Percentiles rank a stretch among this genome's conserved stretches.
Conservation (phyloP, 495 filamentous ascomycete genomes). For the Lophium mytilinum region DNA sequence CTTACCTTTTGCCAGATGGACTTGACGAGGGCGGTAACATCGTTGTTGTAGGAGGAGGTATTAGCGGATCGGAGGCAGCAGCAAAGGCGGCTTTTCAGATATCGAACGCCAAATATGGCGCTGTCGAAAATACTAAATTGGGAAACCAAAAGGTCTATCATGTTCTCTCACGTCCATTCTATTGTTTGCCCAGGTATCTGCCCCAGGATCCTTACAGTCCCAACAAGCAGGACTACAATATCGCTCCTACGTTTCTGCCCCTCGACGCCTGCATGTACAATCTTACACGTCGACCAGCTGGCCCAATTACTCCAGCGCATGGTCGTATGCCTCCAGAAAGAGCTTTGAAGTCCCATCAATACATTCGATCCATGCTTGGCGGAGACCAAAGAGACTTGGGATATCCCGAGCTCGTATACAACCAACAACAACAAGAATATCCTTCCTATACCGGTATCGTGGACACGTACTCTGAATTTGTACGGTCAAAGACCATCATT, state of each 20-base stretch:
- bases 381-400: constrained; percentile 54
- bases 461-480: constrained; percentile 64
- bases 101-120: constrained; percentile 48
- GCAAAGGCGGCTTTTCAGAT: constrained; percentile 62
- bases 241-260: constrained; percentile 56
- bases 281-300: constrained; percentile 47
- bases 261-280: constrained; percentile 73
- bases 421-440: constrained; percentile 29
- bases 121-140: constrained; percentile 14
- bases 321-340: constrained; percentile 51
- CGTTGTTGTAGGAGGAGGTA: constrained; percentile 72
- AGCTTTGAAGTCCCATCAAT: constrained; percentile 43
- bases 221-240: constrained; percentile 36
- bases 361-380: constrained; percentile 50
- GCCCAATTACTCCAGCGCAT: constrained; percentile 47
- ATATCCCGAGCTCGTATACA: constrained; percentile 31
- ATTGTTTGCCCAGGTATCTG: constrained; percentile 60
- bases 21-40: constrained; percentile 46
- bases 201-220: constrained; percentile 33
- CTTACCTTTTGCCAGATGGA: constrained; percentile 20
- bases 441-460: constrained; percentile 60
- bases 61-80: constrained; percentile 74
- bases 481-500: constrained; percentile 55
- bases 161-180: constrained; percentile 60
- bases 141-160: constrained; percentile 53